A percentile compares a stretch with the other conserved stretches of the same genome.
Conservation (phyloP, 1,284 basidiomycete species). For the Hortiboletus rubellus region DNA sequence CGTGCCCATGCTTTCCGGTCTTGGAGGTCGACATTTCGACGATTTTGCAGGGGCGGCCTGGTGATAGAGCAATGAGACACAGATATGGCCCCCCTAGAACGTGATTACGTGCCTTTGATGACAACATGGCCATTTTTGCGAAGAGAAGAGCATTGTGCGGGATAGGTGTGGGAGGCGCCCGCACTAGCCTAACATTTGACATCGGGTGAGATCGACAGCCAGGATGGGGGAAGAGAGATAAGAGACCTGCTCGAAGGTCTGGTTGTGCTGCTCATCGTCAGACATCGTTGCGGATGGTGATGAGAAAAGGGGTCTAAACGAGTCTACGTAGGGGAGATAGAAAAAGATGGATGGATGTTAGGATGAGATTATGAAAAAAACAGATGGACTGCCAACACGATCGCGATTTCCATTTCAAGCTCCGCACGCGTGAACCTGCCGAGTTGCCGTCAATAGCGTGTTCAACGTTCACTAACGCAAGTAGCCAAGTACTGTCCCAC, state of each 20-base stretch:
- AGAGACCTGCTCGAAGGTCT: slow-evolving; percentile 79
- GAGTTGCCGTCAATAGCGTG: slow-evolving; percentile 4
- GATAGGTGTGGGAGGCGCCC: slow-evolving; percentile 87
- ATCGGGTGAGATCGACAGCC: slow-evolving; percentile 23
- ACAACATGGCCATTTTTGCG: slow-evolving; percentile 95
- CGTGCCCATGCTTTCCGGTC: slow-evolving; percentile 99
- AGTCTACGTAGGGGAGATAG: slow-evolving; percentile 25
- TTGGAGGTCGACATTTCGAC: slow-evolving; percentile 99
- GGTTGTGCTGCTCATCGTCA: slow-evolving; percentile 93
- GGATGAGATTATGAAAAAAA: slow-evolving; percentile 36
- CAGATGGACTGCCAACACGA: slow-evolving; percentile 23
- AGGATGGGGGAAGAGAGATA: slow-evolving; percentile 16
- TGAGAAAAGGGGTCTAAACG: slow-evolving; percentile 20
- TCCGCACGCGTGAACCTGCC: slow-evolving; percentile 34
- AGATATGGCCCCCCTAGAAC: neutral
- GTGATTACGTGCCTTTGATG: slow-evolving; percentile 72
- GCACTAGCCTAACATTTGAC: slow-evolving; percentile 55
- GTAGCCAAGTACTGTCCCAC: too few species aligned
- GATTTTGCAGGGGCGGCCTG: slow-evolving; percentile 97
- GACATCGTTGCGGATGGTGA: slow-evolving; percentile 59
- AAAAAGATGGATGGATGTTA: slow-evolving; percentile 20
- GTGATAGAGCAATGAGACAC: slow-evolving; percentile 4
- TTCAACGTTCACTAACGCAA: neutral
- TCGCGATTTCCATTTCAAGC: slow-evolving; percentile 37
- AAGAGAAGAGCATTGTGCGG: slow-evolving; percentile 98